A percentile compares a stretch with the other conserved stretches of the same genome.
phyloP scores from a whole-genome alignment of 148 eudicot species.

The Nepenthes mirabilis region DNA sequence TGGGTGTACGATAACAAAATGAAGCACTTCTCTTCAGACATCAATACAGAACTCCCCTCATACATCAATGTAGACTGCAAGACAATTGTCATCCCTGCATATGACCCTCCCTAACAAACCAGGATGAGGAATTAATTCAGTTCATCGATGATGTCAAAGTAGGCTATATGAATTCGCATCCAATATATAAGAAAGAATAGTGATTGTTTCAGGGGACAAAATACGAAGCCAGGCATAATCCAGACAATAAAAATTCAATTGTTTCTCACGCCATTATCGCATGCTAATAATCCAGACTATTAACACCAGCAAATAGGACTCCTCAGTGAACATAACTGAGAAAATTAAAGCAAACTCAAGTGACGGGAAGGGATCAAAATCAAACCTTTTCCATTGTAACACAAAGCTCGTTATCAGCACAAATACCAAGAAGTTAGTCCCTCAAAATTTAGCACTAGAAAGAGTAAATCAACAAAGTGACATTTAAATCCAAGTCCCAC shows the following conservation, averaged over 20 bases:
- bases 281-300: slow-evolving; percentile 5
- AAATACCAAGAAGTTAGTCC: neutral
- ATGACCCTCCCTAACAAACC: neutral
- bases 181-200: neutral
- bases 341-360: neutral
- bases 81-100: too few relatives aligned
- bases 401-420: too few relatives aligned
- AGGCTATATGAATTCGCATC: too few relatives aligned
- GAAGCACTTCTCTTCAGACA: too few relatives aligned
- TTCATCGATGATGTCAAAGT: too few relatives aligned
- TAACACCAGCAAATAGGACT: slow-evolving; percentile 6
- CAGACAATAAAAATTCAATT: slow-evolving; percentile 3
- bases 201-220: neutral
- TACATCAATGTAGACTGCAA: too few relatives aligned
- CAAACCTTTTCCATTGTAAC: too few relatives aligned
- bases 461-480: neutral
- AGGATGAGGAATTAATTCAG: neutral
- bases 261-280: slow-evolving; percentile 4
- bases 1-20: too few relatives aligned
- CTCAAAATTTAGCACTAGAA: neutral
- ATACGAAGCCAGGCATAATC: slow-evolving; percentile 2
- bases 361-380: too few relatives aligned
- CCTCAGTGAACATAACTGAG: neutral
- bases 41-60: too few relatives aligned
- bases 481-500: neutral